Evolutionary conservation across 768 basidiomycete genomes (phyloP), one percentile per base, ranked within the genome.

Genomic region (Tulasnella sp.): DNA sequence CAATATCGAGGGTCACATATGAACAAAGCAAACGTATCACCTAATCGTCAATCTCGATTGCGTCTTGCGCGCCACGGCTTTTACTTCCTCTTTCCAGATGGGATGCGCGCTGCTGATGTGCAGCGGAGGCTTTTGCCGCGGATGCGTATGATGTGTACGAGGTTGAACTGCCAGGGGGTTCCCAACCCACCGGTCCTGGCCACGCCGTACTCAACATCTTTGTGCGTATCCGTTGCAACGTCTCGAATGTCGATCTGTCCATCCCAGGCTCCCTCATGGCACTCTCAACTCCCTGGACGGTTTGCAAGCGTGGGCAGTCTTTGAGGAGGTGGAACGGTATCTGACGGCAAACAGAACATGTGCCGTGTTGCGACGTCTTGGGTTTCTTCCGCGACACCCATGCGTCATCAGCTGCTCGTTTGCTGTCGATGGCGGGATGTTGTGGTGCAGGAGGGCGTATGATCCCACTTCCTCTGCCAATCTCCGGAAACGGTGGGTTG

Each of bases 261-360:
- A 48, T 25, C 17, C 11, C 17, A 19, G 46, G 46, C 7, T 48
- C 25, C 25, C 34, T 25, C 23, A 48, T 25, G 46, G 34, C 46
- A 25, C 34, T 19, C 27, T 0, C 29, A 48, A 48, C 21, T 48
- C 46, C 46, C 7, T 48, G 8, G n/a, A 19, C 0, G 34, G 46
- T 48, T 17, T 25, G 46, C 1, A 82, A 73, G 21, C 77, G 63
- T 14, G 81, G 77, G 63, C 86, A 88, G 25, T 75, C 71, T 64
- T 77, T 73, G 8, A 77, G 60, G 19, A 71, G 59, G 65, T 82
- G 81, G 37, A 68, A 65, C 37, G 74, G 69, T 3, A 68, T 60
- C 27, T 61, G 62, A 40, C 66, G 68, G 59, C 84, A 86, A 37
- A 84, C 69, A 3, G 68, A 64, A 60, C 83, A 86, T 5, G 69